A percentile compares a stretch with the other conserved stretches of the same genome.
Evolutionary conservation across 2,329 filamentous ascomycete species (phyloP).

Genomic region (Verticillium tricorpus): DNA sequence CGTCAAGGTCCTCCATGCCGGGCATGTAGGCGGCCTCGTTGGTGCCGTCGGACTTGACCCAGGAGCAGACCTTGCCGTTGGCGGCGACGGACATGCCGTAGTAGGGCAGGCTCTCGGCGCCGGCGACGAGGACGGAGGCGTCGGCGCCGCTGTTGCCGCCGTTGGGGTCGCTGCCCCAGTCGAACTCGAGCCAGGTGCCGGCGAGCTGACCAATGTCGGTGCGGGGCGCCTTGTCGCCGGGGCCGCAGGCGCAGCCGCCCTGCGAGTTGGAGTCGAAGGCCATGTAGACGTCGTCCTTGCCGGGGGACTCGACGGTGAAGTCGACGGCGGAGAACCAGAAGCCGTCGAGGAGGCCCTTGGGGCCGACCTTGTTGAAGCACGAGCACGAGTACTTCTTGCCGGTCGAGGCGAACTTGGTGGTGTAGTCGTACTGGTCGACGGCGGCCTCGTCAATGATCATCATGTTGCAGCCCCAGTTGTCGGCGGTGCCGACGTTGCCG

Average conservation of each 20-base stretch:
- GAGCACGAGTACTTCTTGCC: slow-evolving; percentile 30
- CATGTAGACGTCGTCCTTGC: slow-evolving; percentile 29
- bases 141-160: slow-evolving; percentile 45
- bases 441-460: slow-evolving; percentile 34
- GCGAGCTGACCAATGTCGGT: slow-evolving; percentile 36
- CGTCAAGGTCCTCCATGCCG: slow-evolving; percentile 31
- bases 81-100: slow-evolving; percentile 33
- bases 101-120: slow-evolving; percentile 22
- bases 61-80: slow-evolving; percentile 35
- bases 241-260: slow-evolving; percentile 41
- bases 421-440: slow-evolving; percentile 38
- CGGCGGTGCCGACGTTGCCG: slow-evolving; percentile 39
- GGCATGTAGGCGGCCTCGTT: slow-evolving; percentile 30
- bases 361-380: slow-evolving; percentile 51
- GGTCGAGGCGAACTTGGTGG: slow-evolving; percentile 34
- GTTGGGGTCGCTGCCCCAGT: slow-evolving; percentile 42
- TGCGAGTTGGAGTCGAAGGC: slow-evolving; percentile 43
- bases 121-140: slow-evolving; percentile 43
- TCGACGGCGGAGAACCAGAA: slow-evolving; percentile 39
- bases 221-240: slow-evolving; percentile 21
- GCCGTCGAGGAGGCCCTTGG: slow-evolving; percentile 37
- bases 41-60: slow-evolving; percentile 27
- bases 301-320: slow-evolving; percentile 32
- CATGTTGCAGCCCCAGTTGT: slow-evolving; percentile 49
- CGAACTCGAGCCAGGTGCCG: slow-evolving; percentile 46